Base-by-base conservation (phyloP, 768 basidiomycete species). In the Panaeolus papilionaceus region DNA sequence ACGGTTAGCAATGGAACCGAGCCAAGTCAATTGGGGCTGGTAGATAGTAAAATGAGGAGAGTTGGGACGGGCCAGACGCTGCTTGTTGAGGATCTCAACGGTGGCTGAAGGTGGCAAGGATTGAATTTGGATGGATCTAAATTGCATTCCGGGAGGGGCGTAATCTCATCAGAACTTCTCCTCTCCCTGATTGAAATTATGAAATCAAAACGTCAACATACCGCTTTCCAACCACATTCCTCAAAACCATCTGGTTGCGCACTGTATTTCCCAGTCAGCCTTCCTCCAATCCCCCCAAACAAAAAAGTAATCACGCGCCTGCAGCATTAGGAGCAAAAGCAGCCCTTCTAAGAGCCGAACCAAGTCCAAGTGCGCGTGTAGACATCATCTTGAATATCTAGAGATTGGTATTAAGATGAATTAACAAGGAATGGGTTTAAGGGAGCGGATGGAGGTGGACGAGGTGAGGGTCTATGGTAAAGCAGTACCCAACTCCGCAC, bases 11-110 rank as follows among this genome's bases (percentile, higher is more conserved):
- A 97, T 95, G 18, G 95, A 98, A 4, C 80, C 85, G 65, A 93
- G 14, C 94, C 94, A 97, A 40, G 97, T 98, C 61, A 99, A 79
- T 80, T 99, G 94, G 1, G 92, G 93, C 75, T 96, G 92, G 82
- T 99, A 99, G 80, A 99, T 99, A 66, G 95, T 95, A 76, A 95
- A 92, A 79, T 98, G 96, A 9, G 98, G 98, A 74, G 92, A 93
- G 69, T 86, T 92, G 18, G 98, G 97, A n/a, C 98, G 92, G 62
- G 83, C 83, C 62, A 94, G 80, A 70, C 98, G 92, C 78, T 99
- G 96, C 71, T 86, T 79, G 85, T 99, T 97, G 73, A 98, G 83
- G 70, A 95, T 92, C 4, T 82, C 84, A 40, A 81, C 75, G 10
- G 83, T 80, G 0, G 88, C 84, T 0, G 89, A 82, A 1, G 91